A percentile compares a stretch with the other conserved stretches of the same genome.
Conservation (phyloP, 1,139 yeast genomes). For the Pneumocystis oryctolagi region DNA sequence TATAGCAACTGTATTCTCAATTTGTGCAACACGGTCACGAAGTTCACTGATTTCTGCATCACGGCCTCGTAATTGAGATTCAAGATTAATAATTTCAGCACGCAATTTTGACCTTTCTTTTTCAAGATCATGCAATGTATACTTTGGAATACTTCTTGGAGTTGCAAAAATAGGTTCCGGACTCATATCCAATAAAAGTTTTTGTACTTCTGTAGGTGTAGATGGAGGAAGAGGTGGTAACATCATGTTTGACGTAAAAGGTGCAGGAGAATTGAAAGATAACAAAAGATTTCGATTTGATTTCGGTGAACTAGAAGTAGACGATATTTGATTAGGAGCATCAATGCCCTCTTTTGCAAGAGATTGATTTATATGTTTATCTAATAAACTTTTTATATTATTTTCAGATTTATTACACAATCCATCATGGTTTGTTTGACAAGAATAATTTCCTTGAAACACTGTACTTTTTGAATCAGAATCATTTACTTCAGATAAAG, state of each 20-base stretch:
- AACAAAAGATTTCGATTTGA: neutral
- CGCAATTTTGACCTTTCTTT: neutral
- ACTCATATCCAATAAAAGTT: neutral
- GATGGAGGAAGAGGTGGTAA: slow-evolving; percentile 1
- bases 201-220: neutral
- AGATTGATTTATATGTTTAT: neutral
- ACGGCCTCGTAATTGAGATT: neutral
- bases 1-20: neutral
- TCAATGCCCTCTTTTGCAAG: neutral
- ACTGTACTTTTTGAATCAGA: neutral
- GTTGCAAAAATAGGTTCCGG: neutral
- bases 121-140: neutral
- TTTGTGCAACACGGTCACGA: neutral
- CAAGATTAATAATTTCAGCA: neutral
- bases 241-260: neutral
- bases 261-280: neutral
- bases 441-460: neutral
- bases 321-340: neutral
- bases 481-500: neutral
- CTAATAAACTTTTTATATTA: neutral
- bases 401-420: neutral
- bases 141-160: neutral
- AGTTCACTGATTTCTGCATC: neutral
- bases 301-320: neutral
- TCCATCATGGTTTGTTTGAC: neutral